Evolutionary conservation across 768 basidiomycete species (phyloP).

Genomic region (Kwoniella shandongensis): DNA sequence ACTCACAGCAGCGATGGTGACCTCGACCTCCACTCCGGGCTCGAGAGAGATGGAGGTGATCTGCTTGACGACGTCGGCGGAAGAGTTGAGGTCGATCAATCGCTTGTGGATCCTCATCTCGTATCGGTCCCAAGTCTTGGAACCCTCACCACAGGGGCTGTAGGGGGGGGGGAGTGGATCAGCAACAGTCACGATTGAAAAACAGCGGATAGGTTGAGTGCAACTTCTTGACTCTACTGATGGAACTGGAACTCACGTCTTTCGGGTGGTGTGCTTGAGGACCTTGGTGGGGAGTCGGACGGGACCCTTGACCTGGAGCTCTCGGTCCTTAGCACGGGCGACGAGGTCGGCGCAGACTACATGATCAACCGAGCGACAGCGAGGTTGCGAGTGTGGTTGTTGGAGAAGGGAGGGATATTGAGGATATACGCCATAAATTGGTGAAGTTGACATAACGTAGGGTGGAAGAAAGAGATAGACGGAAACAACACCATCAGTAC

Average conservation of each 20-base stretch:
- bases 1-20: slow-evolving; percentile 70
- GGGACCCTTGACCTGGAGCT: slow-evolving; percentile 97
- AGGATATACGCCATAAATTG: not conserved
- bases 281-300: slow-evolving; percentile 99
- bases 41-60: slow-evolving; percentile 99
- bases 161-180: not conserved
- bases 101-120: slow-evolving; percentile 99
- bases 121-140: slow-evolving; percentile 99
- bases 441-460: too few species aligned
- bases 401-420: not conserved
- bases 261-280: slow-evolving; percentile 98
- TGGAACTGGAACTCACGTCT: slow-evolving; percentile 69
- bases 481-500: too few species aligned
- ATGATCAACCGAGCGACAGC: not conserved
- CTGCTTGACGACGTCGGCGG: slow-evolving; percentile 99
- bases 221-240: too few species aligned
- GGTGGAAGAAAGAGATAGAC: too few species aligned
- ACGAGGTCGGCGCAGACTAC: slow-evolving; percentile 93
- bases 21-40: slow-evolving; percentile 98
- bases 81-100: slow-evolving; percentile 97
- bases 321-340: slow-evolving; percentile 99
- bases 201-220: not conserved
- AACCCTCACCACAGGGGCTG: slow-evolving; percentile 99
- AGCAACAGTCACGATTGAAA: slow-evolving; percentile 7
- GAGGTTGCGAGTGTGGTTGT: not conserved